phyloP scores from a whole-genome alignment of 768 basidiomycete genomes.

The Paxillus involutus region DNA sequence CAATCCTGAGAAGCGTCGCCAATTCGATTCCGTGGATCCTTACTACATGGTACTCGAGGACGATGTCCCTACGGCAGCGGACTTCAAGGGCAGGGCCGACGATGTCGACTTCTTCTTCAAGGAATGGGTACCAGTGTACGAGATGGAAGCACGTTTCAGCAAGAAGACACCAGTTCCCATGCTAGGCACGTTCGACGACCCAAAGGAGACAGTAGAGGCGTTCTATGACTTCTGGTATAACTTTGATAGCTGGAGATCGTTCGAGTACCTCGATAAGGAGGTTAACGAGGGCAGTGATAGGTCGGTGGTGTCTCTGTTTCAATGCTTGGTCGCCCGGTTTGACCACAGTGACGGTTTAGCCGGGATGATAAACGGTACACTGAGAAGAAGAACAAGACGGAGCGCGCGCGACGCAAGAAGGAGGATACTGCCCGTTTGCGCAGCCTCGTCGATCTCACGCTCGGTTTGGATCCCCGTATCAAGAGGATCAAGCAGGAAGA shows the following conservation, averaged over 20 bases:
- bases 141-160: slow-evolving; percentile 92
- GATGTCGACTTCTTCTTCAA: slow-evolving; percentile 67
- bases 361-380: slow-evolving; percentile 99
- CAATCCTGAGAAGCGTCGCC: slow-evolving; percentile 81
- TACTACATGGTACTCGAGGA: slow-evolving; percentile 69
- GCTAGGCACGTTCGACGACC: slow-evolving; percentile 67
- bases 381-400: slow-evolving; percentile 99
- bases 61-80: slow-evolving; percentile 66
- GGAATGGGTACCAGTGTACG: slow-evolving; percentile 78
- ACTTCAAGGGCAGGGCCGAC: slow-evolving; percentile 53
- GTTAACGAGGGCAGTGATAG: slow-evolving; percentile 96
- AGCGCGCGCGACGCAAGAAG: slow-evolving; percentile 95
- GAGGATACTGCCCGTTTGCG: slow-evolving; percentile 93
- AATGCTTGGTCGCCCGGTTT: slow-evolving; percentile 7
- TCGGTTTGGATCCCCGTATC: slow-evolving; percentile 89
- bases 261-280: slow-evolving; percentile 98
- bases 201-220: slow-evolving; percentile 80
- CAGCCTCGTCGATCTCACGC: slow-evolving; percentile 80
- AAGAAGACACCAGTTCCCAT: slow-evolving; percentile 78
- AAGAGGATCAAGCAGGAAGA: slow-evolving; percentile 96
- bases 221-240: slow-evolving; percentile 99
- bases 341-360: slow-evolving; percentile 38
- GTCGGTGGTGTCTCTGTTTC: slow-evolving; percentile 42
- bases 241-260: slow-evolving; percentile 97
- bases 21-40: slow-evolving; percentile 97